These are phyloP conservation scores for Osmozyma mogii DNA, from an alignment of 805 yeast genomes.

Conservation along the genomic window DNA sequence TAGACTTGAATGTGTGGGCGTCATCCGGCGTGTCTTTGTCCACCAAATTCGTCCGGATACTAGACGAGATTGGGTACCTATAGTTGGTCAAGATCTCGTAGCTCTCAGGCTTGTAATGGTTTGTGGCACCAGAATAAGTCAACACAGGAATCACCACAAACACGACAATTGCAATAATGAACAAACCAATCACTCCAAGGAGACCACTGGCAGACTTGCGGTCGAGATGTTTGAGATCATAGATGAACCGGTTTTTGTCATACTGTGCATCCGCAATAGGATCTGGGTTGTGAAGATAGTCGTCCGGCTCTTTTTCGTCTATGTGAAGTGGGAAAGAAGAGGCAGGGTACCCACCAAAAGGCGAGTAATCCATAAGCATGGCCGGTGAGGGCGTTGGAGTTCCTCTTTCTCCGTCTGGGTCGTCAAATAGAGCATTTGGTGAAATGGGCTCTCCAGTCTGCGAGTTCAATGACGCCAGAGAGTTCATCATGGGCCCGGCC, in stretches of 20 bases:
- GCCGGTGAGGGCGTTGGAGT: no score
- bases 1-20: slow-evolving; percentile 43
- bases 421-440: no score
- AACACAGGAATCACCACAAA: slow-evolving; percentile 78
- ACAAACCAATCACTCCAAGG: slow-evolving; percentile 49
- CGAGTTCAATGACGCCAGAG: no score
- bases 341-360: slow-evolving; percentile 97
- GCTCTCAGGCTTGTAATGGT: slow-evolving; percentile 18
- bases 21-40: slow-evolving; percentile 65
- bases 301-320: slow-evolving; percentile 93
- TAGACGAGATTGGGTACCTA: slow-evolving; percentile 46
- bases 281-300: slow-evolving; percentile 92
- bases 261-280: slow-evolving; percentile 86
- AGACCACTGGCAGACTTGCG: slow-evolving; percentile 53
- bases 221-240: slow-evolving; percentile 63
- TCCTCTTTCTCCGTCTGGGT: no score
- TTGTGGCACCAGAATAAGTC: slow-evolving; percentile 67
- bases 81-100: slow-evolving; percentile 48
- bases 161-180: slow-evolving; percentile 53
- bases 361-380: slow-evolving; percentile 59
- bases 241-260: slow-evolving; percentile 58
- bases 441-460: no score
- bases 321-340: slow-evolving; percentile 84
- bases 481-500: no score
- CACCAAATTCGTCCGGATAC: slow-evolving; percentile 52